A percentile compares a stretch with the other conserved stretches of the same genome.
phyloP scores from a whole-genome alignment of 768 basidiomycete species.

The Dentipellis fragilis region DNA sequence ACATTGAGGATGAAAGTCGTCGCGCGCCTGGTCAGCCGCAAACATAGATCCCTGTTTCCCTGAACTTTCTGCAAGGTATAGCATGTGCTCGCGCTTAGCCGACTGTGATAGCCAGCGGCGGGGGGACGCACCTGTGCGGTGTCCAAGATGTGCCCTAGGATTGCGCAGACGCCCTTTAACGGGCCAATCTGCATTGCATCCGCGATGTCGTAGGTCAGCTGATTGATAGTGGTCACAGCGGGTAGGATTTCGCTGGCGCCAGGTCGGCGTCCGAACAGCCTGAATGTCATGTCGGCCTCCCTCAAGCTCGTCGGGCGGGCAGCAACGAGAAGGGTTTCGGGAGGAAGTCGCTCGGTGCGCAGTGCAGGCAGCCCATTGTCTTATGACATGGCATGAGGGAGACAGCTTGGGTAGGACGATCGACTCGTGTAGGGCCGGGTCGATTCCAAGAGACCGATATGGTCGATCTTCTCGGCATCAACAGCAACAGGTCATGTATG shows the following conservation, averaged over 20 bases:
- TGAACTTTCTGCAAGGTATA: neutral
- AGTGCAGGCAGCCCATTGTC: too few relatives aligned
- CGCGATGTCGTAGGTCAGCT: constrained; percentile 2
- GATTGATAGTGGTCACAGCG: neutral
- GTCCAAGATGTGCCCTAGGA: neutral
- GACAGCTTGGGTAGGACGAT: too few relatives aligned
- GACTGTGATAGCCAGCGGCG: neutral
- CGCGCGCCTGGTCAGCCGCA: constrained; percentile 1
- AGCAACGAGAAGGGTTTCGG: too few relatives aligned
- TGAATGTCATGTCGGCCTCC: neutral
- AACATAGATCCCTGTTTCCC: constrained; percentile 1
- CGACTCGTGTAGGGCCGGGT: too few relatives aligned
- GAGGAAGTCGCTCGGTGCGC: too few relatives aligned
- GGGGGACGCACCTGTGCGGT: constrained; percentile 1
- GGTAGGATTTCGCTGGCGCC: neutral
- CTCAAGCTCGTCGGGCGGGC: too few relatives aligned
- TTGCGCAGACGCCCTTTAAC: neutral
- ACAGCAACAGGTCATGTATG: too few relatives aligned
- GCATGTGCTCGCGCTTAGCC: neutral
- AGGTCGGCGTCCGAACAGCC: neutral
- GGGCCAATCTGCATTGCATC: constrained; percentile 1
- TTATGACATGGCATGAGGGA: too few relatives aligned
- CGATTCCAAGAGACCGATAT: too few relatives aligned
- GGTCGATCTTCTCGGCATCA: too few relatives aligned
- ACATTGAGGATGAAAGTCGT: constrained; percentile 3